A percentile compares a stretch with the other conserved stretches of the same genome.
These are phyloP conservation scores for Xylaria digitata DNA, from an alignment of 2,329 filamentous ascomycete species.

Conservation along the genomic window DNA sequence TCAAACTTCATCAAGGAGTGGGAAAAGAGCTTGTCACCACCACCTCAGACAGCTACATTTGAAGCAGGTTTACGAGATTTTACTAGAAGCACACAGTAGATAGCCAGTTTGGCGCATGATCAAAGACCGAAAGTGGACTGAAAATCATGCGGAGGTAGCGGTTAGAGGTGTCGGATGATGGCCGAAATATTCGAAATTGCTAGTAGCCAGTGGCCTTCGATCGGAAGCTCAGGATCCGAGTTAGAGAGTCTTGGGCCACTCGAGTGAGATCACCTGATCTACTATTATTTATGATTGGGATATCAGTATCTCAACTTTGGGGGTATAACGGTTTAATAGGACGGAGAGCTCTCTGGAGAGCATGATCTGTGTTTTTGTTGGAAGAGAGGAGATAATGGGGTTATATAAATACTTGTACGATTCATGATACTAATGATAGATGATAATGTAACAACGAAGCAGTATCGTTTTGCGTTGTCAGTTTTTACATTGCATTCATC, in stretches of 20 bases:
- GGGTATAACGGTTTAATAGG: not conserved
- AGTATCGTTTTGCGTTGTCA: constrained; percentile 47
- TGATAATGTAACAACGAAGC: constrained; percentile 48
- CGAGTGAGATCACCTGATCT: not conserved
- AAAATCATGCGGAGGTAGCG: not conserved
- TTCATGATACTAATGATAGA: constrained; percentile 50
- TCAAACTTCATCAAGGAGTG: constrained; percentile 89
- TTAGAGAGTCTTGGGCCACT: not conserved
- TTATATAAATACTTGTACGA: constrained; percentile 40
- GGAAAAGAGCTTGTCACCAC: constrained; percentile 79
- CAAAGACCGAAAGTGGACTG: not conserved
- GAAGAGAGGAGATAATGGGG: constrained; percentile 9
- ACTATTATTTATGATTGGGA: not conserved
- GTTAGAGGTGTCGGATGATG: not conserved
- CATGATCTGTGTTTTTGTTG: constrained; percentile 7
- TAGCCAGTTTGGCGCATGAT: not conserved
- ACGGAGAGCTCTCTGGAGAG: constrained; percentile 27
- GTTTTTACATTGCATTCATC: constrained; percentile 11
- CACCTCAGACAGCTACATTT: constrained; percentile 49
- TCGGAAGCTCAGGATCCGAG: not conserved
- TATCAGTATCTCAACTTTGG: not conserved
- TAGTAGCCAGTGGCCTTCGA: not conserved
- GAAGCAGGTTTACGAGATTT: constrained; percentile 33
- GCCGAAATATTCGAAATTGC: not conserved
- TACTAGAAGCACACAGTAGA: constrained; percentile 30